Evolutionary conservation across 2,329 filamentous ascomycete genomes (phyloP).

Genomic region (Talaromyces albobiverticillius): DNA sequence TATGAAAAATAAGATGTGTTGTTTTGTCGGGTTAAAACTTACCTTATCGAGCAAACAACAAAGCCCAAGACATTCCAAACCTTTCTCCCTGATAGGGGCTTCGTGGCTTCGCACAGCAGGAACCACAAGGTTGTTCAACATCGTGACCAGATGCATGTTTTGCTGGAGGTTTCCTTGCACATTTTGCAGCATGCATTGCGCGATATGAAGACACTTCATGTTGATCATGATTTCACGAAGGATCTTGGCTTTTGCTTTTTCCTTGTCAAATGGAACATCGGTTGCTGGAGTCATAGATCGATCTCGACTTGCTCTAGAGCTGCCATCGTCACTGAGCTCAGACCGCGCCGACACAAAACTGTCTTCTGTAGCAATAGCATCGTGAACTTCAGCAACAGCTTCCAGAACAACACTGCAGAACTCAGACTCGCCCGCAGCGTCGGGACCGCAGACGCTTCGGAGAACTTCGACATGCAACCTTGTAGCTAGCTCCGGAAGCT

Average conservation of each 20-base stretch:
- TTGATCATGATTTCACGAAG: slow-evolving; percentile 91
- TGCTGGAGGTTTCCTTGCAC: slow-evolving; percentile 83
- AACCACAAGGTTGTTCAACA: slow-evolving; percentile 95
- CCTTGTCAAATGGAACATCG: slow-evolving; percentile 53
- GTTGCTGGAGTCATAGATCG: slow-evolving; percentile 44
- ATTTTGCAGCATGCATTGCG: slow-evolving; percentile 95
- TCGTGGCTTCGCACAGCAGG: slow-evolving; percentile 93
- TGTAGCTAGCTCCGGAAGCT: slow-evolving; percentile 88
- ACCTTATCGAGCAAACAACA: slow-evolving; percentile 86
- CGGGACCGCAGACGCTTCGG: slow-evolving; percentile 71
- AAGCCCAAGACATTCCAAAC: slow-evolving; percentile 82
- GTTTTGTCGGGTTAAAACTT: slow-evolving; percentile 19
- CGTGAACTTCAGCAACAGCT: slow-evolving; percentile 93
- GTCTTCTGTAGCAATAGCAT: slow-evolving; percentile 75
- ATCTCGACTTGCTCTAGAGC: slow-evolving; percentile 41
- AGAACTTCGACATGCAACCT: slow-evolving; percentile 81
- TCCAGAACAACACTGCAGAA: slow-evolving; percentile 66
- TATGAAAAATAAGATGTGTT: not conserved
- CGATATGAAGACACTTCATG: slow-evolving; percentile 96
- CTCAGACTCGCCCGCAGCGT: slow-evolving; percentile 50
- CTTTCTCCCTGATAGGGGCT: slow-evolving; percentile 85
- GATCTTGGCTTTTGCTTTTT: slow-evolving; percentile 64
- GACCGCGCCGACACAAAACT: slow-evolving; percentile 94
- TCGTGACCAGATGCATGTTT: slow-evolving; percentile 89
- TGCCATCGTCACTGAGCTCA: slow-evolving; percentile 66